Conservation (phyloP, 164 flowering plant species). For the Santalum album region DNA sequence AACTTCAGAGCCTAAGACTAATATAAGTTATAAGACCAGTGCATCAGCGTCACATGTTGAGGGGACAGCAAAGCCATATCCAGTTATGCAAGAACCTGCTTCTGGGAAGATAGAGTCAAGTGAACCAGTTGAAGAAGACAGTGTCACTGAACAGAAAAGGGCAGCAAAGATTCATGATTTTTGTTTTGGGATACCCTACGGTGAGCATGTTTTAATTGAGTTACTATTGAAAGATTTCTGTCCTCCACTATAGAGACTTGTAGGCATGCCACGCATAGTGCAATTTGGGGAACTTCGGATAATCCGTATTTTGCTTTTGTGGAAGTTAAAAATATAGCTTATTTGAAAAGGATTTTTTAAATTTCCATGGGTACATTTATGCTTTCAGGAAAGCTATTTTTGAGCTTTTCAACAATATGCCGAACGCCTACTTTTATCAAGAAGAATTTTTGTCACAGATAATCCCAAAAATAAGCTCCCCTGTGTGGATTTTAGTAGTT, state of each 20-base stretch:
- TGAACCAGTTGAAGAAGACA: slow-evolving; percentile 19
- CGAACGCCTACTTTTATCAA: too few species aligned
- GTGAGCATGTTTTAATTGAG: slow-evolving; percentile 27
- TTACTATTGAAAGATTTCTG: background rate
- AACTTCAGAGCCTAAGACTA: slow-evolving; percentile 20
- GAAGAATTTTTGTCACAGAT: too few species aligned
- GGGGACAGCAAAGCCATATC: slow-evolving; percentile 19
- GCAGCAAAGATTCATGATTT: slow-evolving; percentile 86
- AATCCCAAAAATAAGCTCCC: too few species aligned
- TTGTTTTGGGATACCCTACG: slow-evolving; percentile 88
- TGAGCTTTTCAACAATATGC: too few species aligned
- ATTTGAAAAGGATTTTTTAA: too few species aligned
- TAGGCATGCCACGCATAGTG: too few species aligned
- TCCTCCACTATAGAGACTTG: background rate
- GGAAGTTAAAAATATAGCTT: too few species aligned
- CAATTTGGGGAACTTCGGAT: too few species aligned
- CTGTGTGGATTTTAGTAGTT: too few species aligned
- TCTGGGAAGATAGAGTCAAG: slow-evolving; percentile 12
- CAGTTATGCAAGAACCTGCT: slow-evolving; percentile 22
- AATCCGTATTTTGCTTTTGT: too few species aligned
- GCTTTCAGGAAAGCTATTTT: too few species aligned
- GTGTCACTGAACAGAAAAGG: slow-evolving; percentile 23
- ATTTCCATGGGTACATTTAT: too few species aligned
- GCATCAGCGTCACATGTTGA: slow-evolving; percentile 23
- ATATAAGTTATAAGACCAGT: slow-evolving; percentile 24